A percentile compares a stretch with the other conserved stretches of the same genome.
Conservation (phyloP, 1,284 basidiomycete species). For the Ustilago lituana region DNA sequence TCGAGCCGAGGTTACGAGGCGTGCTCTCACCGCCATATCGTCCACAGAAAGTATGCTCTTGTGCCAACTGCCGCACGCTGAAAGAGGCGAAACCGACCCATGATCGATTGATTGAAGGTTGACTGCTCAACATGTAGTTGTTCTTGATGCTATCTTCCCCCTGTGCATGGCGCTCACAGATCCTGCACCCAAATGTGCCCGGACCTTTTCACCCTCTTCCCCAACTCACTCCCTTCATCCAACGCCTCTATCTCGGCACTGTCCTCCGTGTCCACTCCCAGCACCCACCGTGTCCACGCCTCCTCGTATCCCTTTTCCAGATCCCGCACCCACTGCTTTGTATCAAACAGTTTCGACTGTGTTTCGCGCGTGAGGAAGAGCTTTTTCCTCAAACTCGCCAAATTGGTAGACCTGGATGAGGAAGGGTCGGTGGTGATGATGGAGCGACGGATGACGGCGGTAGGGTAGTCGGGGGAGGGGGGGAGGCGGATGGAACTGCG, state of each 20-base stretch:
- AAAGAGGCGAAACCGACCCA: too few relatives aligned
- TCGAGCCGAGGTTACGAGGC: too few relatives aligned
- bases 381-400: constrained; percentile 42
- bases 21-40: too few relatives aligned
- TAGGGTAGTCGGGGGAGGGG: constrained; percentile 23
- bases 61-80: too few relatives aligned
- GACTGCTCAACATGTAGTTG: too few relatives aligned
- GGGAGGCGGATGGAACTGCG: constrained; percentile 28
- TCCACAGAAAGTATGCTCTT: too few relatives aligned
- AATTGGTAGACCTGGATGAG: too few relatives aligned
- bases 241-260: constrained; percentile 67
- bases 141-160: too few relatives aligned
- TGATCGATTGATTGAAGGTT: too few relatives aligned
- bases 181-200: constrained; percentile 55
- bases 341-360: constrained; percentile 73
- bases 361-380: constrained; percentile 72
- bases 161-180: too few relatives aligned
- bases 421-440: background rate
- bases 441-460: constrained; percentile 41
- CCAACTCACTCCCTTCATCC: background rate
- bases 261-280: constrained; percentile 71
- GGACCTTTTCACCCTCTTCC: constrained; percentile 6
- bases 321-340: constrained; percentile 72
- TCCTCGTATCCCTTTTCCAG: constrained; percentile 72
- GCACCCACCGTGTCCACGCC: constrained; percentile 74